Percentiles rank a stretch among this genome's conserved stretches.
phyloP scores from a whole-genome alignment of 495 filamentous ascomycete genomes.

The Massariosphaeria phaeospora region DNA sequence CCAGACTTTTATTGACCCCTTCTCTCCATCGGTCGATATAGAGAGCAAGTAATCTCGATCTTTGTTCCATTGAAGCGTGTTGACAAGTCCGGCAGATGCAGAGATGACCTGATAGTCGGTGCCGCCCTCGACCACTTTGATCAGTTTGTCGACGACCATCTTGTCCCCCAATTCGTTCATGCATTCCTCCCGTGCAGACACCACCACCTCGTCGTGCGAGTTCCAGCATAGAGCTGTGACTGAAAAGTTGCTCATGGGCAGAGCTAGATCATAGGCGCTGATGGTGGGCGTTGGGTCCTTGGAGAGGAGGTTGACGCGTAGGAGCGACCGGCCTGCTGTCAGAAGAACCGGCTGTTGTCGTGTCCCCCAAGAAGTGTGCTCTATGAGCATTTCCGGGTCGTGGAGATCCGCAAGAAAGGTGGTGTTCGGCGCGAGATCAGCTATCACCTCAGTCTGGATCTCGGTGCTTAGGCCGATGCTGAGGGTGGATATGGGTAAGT shows the following conservation, averaged over 20 bases:
- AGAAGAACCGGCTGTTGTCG: conserved; percentile 8
- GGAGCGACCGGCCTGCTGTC: conserved; percentile 23
- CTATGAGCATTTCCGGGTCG: conserved; percentile 3
- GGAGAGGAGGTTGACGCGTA: conserved; percentile 8
- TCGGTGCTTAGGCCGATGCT: conserved; percentile 27
- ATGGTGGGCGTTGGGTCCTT: not conserved
- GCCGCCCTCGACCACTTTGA: conserved; percentile 20
- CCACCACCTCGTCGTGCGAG: conserved; percentile 2
- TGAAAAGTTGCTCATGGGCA: conserved; percentile 20
- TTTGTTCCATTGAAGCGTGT: conserved; percentile 23
- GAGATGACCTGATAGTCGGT: conserved; percentile 18
- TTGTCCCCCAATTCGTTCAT: conserved; percentile 25
- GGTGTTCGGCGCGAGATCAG: conserved; percentile 17
- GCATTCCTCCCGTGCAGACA: conserved; percentile 20
- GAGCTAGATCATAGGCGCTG: not conserved
- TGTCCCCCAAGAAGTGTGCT: conserved; percentile 23
- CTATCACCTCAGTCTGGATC: conserved; percentile 26
- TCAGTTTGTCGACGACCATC: conserved; percentile 21
- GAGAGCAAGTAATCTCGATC: conserved; percentile 13
- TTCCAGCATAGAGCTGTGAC: conserved; percentile 27
- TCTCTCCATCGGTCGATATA: conserved; percentile 25
- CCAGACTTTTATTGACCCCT: conserved; percentile 25
- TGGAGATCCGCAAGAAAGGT: conserved; percentile 1
- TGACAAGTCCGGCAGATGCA: conserved; percentile 22
- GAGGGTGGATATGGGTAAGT: conserved; percentile 31